Conservation (phyloP, 495 filamentous ascomycete species). For the Hypoxylon perforatum region DNA sequence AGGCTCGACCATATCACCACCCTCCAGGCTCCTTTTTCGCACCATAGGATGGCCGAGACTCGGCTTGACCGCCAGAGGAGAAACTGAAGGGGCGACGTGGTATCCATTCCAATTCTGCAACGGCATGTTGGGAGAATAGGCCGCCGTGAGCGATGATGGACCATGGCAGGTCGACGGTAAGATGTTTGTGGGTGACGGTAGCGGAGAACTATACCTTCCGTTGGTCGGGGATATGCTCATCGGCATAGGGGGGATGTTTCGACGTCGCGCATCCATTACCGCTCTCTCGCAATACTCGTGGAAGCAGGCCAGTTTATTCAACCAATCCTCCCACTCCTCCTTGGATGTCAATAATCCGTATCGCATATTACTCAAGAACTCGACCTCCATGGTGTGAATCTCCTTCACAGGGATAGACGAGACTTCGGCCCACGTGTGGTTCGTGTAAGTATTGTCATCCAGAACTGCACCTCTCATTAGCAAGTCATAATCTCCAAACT, state of each 20-base stretch:
- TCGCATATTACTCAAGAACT: constrained; percentile 98
- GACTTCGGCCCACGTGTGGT: constrained; percentile 99
- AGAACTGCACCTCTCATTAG: constrained; percentile 67
- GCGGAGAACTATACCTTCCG: constrained; percentile 51
- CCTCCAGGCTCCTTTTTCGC: constrained; percentile 80
- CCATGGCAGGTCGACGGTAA: constrained; percentile 49
- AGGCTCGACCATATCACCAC: constrained; percentile 66
- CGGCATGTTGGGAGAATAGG: constrained; percentile 47
- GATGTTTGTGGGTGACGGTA: constrained; percentile 59
- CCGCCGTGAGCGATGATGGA: constrained; percentile 37
- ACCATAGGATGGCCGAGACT: constrained; percentile 54
- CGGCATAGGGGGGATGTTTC: constrained; percentile 48
- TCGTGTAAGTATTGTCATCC: constrained; percentile 99
- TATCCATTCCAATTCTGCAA: constrained; percentile 52
- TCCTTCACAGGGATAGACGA: constrained; percentile 94
- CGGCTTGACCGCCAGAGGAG: constrained; percentile 65
- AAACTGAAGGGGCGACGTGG: constrained; percentile 54
- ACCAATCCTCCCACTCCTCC: constrained; percentile 89
- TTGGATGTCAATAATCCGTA: constrained; percentile 88
- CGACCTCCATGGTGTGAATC: constrained; percentile 99
- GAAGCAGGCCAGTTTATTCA: constrained; percentile 80
- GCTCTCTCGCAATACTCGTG: constrained; percentile 81
- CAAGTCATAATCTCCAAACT: background rate
- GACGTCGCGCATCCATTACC: constrained; percentile 48
- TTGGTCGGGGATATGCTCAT: constrained; percentile 50